phyloP scores from a whole-genome alignment of 176 grass and related monocot species.

The Musa acuminata region DNA sequence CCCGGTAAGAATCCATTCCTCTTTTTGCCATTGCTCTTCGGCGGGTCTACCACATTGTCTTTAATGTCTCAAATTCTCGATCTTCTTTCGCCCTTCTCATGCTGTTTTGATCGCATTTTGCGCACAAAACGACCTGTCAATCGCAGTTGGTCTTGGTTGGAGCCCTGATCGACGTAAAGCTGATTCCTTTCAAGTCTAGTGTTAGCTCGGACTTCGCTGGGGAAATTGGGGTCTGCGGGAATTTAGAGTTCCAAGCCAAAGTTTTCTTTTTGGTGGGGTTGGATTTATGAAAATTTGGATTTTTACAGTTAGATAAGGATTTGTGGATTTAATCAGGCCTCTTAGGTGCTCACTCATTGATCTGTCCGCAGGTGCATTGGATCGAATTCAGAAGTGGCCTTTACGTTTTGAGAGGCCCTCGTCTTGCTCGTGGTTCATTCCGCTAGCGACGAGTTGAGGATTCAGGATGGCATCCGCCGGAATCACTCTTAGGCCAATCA shows the following conservation, averaged over 20 bases:
- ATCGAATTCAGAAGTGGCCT: not conserved
- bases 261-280: not conserved
- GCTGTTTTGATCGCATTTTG: not conserved
- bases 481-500: conserved; percentile 20
- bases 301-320: not conserved
- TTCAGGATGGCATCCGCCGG: conserved; percentile 27
- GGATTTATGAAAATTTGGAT: not conserved
- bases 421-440: not conserved
- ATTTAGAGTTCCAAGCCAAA: not conserved
- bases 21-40: not conserved
- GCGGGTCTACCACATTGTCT: too few relatives aligned
- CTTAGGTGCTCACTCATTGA: not conserved
- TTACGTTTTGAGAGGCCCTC: not conserved
- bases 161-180: not conserved
- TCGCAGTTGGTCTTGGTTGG: not conserved
- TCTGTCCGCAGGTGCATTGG: not conserved
- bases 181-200: too few relatives aligned
- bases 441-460: conserved; percentile 3
- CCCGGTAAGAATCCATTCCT: not conserved
- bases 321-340: not conserved
- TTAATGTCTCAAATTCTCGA: too few relatives aligned
- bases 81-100: not conserved
- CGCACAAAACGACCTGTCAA: not conserved
- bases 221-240: not conserved
- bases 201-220: too few relatives aligned